Evolutionary conservation across 768 basidiomycete genomes (phyloP).

Genomic region (Boletus insuetus): DNA sequence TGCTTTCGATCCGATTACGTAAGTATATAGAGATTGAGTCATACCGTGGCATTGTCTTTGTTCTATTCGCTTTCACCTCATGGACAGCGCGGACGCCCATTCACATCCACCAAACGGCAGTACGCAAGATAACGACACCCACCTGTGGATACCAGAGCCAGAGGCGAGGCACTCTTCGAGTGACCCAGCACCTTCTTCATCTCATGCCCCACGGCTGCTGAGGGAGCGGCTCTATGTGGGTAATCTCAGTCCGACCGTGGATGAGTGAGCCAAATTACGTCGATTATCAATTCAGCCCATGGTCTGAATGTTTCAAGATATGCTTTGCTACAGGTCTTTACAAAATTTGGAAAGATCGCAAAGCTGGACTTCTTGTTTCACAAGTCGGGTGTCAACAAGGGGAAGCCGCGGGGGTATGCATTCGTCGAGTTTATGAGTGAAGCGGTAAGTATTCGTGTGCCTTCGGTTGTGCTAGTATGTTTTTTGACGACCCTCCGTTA

Average conservation of each 20-base stretch:
- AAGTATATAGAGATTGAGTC: background rate
- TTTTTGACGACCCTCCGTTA: constrained; percentile 28
- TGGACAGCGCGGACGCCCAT: constrained; percentile 4
- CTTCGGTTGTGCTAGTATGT: constrained; percentile 16
- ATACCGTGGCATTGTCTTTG: background rate
- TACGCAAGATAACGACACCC: constrained; percentile 13
- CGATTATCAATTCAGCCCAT: background rate
- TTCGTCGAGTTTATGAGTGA: constrained; percentile 83
- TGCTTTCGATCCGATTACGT: constrained; percentile 9
- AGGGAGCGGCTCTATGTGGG: constrained; percentile 87
- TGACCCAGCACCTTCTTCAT: constrained; percentile 22
- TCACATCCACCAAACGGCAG: background rate
- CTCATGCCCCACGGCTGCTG: constrained; percentile 33
- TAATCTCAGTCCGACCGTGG: constrained; percentile 81
- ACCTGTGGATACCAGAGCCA: constrained; percentile 33
- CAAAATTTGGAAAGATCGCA: constrained; percentile 88
- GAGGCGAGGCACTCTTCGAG: constrained; percentile 17
- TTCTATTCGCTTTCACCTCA: constrained; percentile 2
- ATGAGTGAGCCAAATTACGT: constrained; percentile 60
- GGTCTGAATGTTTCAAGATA: constrained; percentile 51
- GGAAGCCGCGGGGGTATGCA: constrained; percentile 93
- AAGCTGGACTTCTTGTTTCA: constrained; percentile 96
- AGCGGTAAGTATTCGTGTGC: constrained; percentile 58
- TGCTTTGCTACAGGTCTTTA: constrained; percentile 83
- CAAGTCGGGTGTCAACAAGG: constrained; percentile 83